Conservation (phyloP, 1,284 basidiomycete species). For the Trametes polyzona region DNA sequence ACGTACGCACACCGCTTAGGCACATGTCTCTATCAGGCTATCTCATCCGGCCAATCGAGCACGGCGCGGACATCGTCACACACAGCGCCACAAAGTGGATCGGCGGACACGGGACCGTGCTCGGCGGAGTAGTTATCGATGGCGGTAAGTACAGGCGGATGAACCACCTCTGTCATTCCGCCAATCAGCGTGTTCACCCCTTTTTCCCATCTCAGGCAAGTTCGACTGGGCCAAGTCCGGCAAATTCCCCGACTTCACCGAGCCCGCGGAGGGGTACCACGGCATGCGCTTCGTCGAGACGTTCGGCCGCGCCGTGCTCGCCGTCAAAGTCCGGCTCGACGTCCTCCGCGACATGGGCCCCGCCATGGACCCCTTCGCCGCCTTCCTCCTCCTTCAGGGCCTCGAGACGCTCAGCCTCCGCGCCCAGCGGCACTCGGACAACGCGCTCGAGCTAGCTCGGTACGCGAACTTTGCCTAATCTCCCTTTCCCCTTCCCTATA, state of each 20-base stretch:
- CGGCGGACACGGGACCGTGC: conserved; percentile 87
- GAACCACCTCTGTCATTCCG: not conserved
- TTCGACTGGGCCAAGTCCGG: conserved; percentile 85
- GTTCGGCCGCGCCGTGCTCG: conserved; percentile 76
- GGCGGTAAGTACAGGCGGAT: conserved; percentile 50
- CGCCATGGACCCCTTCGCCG: conserved; percentile 79
- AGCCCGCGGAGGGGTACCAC: conserved; percentile 85
- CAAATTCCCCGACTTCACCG: conserved; percentile 83
- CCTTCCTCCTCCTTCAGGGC: conserved; percentile 83
- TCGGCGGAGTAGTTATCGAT: conserved; percentile 84
- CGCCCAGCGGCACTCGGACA: conserved; percentile 77
- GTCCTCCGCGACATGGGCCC: conserved; percentile 83
- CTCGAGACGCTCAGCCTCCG: conserved; percentile 86
- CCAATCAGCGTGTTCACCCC: not conserved
- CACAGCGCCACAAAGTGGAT: conserved; percentile 94
- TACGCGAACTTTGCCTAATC: conserved; percentile 32
- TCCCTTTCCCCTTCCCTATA: not conserved
- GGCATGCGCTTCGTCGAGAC: conserved; percentile 75
- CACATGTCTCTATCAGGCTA: conserved; percentile 51
- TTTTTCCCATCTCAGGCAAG: conserved; percentile 52
- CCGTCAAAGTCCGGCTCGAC: conserved; percentile 75
- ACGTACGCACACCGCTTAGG: too few relatives aligned
- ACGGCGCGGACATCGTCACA: conserved; percentile 83
- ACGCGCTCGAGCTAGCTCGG: conserved; percentile 75
- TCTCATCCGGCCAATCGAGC: conserved; percentile 73